Base-by-base conservation (phyloP, 495 filamentous ascomycete species). In the Aspergillus bridgeri region DNA sequence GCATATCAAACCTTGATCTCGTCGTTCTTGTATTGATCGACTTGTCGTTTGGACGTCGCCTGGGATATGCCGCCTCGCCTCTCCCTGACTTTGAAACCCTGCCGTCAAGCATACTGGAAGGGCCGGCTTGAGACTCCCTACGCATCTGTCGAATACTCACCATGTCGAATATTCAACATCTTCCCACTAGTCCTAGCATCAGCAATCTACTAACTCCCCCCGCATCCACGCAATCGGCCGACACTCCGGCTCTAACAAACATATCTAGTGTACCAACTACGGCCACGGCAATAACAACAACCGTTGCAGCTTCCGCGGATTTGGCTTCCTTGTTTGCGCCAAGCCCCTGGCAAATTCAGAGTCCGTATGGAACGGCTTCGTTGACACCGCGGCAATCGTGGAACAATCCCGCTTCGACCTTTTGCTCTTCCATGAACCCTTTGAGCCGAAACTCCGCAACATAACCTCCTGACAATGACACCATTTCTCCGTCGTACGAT, bases 31-130 rank as follows among this genome's bases (percentile, higher is more conserved):
- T 27, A 4, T 3, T 27, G 25, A 27, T 27, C 3, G 7, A 27
- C 7, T 27, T 27, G 25, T 7, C 25, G 7, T 27, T 27, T 27
- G 3, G 25, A 7, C 25, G 25, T 27, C 25, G 25, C 25, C 25
- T n/a, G 19, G 48, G 48, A 27, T 51, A 51, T 22, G 86, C 79
- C 5, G 83, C 86, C 1, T 81, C 79, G n/a, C 77, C 77, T 48
- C n/a, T n/a, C n/a, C n/a, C 86, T 46, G 75, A 68, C 60, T 88
- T 89, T 57, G 84, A 87, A 58, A 76, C 86, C 17, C 85, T 85
- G 25, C 78, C 80, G 2, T 81, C 82, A 38, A 71, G 65, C 60
- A 62, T 1, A 18, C 60, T n/a, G 42, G 56, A 23, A 59, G 51
- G 53, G 59, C 62, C 22, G 48, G 71, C 1, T 54, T 72, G 43